These are phyloP conservation scores for Yarrowia porcina DNA, from an alignment of 805 yeast genomes.

Conservation along the genomic window DNA sequence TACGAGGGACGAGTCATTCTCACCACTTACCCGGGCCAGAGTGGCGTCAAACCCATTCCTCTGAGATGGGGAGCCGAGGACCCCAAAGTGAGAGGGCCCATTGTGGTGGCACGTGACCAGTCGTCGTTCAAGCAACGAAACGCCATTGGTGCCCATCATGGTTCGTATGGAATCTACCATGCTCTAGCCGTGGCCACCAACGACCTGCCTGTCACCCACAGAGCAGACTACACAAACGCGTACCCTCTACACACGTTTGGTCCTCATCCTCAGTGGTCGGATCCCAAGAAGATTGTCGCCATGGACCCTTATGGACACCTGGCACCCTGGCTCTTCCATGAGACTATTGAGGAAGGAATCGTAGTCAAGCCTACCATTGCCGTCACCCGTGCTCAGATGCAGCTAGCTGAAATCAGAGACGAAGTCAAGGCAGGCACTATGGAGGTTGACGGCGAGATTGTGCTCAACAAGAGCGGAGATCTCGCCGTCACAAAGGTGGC, in stretches of 20 bases:
- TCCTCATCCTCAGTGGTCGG: conserved; percentile 57
- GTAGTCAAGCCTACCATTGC: conserved; percentile 65
- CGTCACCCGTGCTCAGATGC: conserved; percentile 63
- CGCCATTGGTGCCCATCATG: conserved; percentile 63
- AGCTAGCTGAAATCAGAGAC: conserved; percentile 55
- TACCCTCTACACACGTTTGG: conserved; percentile 58
- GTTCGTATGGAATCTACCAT: conserved; percentile 61
- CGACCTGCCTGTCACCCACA: conserved; percentile 51
- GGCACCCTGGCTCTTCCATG: conserved; percentile 57
- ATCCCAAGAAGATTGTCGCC: conserved; percentile 55
- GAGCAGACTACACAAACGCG: conserved; percentile 60
- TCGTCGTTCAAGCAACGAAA: conserved; percentile 54
- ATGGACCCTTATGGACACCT: conserved; percentile 67
- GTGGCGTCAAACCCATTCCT: conserved; percentile 48
- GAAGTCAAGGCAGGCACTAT: conserved; percentile 54
- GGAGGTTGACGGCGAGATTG: conserved; percentile 58
- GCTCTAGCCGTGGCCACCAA: conserved; percentile 63
- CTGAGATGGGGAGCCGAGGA: conserved; percentile 54
- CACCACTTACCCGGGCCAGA: conserved; percentile 54
- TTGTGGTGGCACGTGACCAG: conserved; percentile 51
- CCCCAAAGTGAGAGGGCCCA: conserved; percentile 52
- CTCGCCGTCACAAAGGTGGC: conserved; percentile 62
- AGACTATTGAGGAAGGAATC: conserved; percentile 47
- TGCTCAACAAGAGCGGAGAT: conserved; percentile 58
- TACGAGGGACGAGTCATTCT: conserved; percentile 41